Evolutionary conservation across 1,284 basidiomycete species (phyloP).

Genomic region (Neolentinus lepideus): DNA sequence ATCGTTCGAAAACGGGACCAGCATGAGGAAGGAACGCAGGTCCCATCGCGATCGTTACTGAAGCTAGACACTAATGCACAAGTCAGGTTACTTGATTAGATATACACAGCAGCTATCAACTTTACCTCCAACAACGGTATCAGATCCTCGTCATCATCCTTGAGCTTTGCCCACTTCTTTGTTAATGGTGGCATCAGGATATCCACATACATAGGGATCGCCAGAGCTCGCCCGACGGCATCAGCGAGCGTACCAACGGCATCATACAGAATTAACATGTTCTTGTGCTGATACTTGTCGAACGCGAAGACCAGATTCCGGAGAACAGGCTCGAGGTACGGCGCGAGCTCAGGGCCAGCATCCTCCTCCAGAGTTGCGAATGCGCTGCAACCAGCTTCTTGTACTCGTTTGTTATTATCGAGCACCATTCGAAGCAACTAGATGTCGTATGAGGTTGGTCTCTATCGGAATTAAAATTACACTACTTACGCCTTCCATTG

Average conservation of each 20-base stretch:
- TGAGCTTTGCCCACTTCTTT: conserved; percentile 82
- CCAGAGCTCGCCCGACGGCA: conserved; percentile 85
- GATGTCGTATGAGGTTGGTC: neutral
- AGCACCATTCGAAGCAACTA: conserved; percentile 96
- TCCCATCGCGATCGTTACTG: conserved; percentile 95
- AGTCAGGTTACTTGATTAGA: conserved; percentile 8
- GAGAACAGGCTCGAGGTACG: conserved; percentile 92
- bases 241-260: conserved; percentile 97
- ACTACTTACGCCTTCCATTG: conserved; percentile 90
- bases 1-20: conserved; percentile 89
- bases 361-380: conserved; percentile 99
- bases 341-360: conserved; percentile 84
- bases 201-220: conserved; percentile 83
- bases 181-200: conserved; percentile 96
- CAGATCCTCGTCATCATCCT: conserved; percentile 88
- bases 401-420: conserved; percentile 98
- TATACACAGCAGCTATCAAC: conserved; percentile 13
- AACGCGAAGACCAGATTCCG: conserved; percentile 95
- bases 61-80: conserved; percentile 80
- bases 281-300: conserved; percentile 99
- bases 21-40: conserved; percentile 88
- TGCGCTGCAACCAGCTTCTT: conserved; percentile 98
- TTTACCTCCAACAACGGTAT: conserved; percentile 91
- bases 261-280: conserved; percentile 97
- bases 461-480: conserved; percentile 1